Evolutionary conservation across 2,329 filamentous ascomycete species (phyloP).

Genomic region (Alternaria brassicae): DNA sequence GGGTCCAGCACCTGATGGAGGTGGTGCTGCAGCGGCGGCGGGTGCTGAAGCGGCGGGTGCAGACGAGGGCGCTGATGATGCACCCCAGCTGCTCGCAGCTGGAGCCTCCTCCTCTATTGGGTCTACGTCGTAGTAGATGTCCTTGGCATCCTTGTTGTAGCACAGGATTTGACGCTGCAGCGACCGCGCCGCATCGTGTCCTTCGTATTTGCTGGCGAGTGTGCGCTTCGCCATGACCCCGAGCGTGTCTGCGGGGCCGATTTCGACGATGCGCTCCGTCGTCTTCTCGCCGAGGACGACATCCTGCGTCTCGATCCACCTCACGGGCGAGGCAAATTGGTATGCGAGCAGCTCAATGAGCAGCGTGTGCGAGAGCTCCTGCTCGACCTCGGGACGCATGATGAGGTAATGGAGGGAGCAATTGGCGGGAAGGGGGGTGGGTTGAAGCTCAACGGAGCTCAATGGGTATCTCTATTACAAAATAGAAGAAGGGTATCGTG

Average conservation of each 20-base stretch:
- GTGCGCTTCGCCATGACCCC: constrained; percentile 98
- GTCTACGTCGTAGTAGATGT: constrained; percentile 99
- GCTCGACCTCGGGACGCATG: constrained; percentile 99
- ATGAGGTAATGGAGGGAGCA: constrained; percentile 43
- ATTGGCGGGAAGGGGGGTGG: constrained; percentile 13
- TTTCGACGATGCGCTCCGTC: constrained; percentile 96
- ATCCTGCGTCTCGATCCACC: constrained; percentile 99
- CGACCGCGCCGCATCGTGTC: constrained; percentile 95
- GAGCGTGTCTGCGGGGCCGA: constrained; percentile 94
- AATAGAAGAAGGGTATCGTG: constrained; percentile 30
- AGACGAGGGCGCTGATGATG: constrained; percentile 54
- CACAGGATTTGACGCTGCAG: constrained; percentile 97
- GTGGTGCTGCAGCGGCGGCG: constrained; percentile 59
- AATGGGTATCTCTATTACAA: constrained; percentile 36
- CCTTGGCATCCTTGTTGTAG: constrained; percentile 99
- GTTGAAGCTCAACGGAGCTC: constrained; percentile 35
- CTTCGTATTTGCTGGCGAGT: constrained; percentile 95
- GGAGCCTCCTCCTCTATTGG: constrained; percentile 81
- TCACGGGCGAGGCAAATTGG: constrained; percentile 96
- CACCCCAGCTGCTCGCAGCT: constrained; percentile 53
- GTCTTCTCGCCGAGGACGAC: constrained; percentile 96
- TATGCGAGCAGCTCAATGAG: constrained; percentile 98
- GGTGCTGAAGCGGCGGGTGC: constrained; percentile 61
- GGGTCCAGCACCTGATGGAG: constrained; percentile 77
- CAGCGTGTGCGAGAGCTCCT: constrained; percentile 97